Evolutionary conservation across 148 eudicot genomes (phyloP), one percentile per base, ranked within the genome.

Genomic region (Persicaria tinctoria): DNA sequence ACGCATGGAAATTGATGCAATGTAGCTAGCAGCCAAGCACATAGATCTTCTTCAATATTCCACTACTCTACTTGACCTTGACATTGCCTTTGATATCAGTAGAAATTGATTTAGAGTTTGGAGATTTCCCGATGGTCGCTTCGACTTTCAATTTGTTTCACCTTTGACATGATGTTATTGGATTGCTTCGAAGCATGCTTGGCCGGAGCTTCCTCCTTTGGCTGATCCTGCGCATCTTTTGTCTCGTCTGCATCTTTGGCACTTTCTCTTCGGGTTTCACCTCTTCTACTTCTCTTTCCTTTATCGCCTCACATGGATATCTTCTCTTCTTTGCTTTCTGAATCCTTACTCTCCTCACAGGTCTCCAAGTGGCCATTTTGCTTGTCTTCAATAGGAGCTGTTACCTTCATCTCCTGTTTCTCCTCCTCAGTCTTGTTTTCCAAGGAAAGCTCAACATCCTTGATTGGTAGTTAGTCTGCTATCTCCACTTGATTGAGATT

Each of bases 71-170:
- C 59, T 84, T 83, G 48, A 76, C 90, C 79, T 82, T 82, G 54
- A 80, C 78, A 14, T 89, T 91, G 23, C 79, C 87, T 75, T 91
- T 88, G 20, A 84, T 78, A 56, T 89, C 98, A 16, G 84, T 60
- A 0, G 89, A 8, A 48, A 84, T 78, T 8, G 90, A 80, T 76
- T 91, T 91, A 0, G 98, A 68, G 53, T 81, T 84, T 20, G 89
- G 83, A n/a, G 98, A 91, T 81, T 91, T 94, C 64, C 98, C 93
- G 50, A 82, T 86, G 59, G 91, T 84, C 1, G 92, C 97, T 83
- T 87, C 91, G 0, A 91, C 97, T 91, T 94, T 94, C 27, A 88
- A 92, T 3, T 70, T 87, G 86, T 79, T 91, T 94, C 82, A 94
- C 85, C 83, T 91, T 94, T 49, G 94, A 80, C 16, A 94, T 63